These are phyloP conservation scores for Lagenaria siceraria DNA, from an alignment of 306 rosid genomes.

Conservation along the genomic window DNA sequence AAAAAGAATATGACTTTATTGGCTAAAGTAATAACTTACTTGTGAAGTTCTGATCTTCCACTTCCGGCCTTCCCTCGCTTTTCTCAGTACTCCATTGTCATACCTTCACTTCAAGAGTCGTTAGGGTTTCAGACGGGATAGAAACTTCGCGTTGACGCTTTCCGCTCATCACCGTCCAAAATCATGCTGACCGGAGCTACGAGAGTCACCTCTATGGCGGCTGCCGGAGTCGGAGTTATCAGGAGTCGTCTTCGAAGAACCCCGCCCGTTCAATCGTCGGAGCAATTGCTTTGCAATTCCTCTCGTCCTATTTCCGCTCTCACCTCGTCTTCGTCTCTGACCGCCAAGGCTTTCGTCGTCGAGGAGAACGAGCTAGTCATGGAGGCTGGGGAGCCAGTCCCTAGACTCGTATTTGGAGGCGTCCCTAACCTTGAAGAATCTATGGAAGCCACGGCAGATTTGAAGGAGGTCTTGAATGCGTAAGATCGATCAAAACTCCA, in stretches of 20 bases:
- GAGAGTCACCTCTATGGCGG: constrained; percentile 38
- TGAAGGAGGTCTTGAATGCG: constrained; percentile 66
- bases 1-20: too few relatives aligned
- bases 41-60: not conserved
- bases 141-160: not conserved
- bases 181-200: constrained; percentile 16
- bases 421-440: constrained; percentile 50
- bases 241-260: constrained; percentile 17
- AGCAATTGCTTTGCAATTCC: constrained; percentile 22
- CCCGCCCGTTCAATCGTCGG: constrained; percentile 7
- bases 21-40: too few relatives aligned
- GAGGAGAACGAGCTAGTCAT: constrained; percentile 26
- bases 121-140: not conserved
- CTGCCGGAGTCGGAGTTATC: constrained; percentile 29
- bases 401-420: constrained; percentile 52
- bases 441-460: constrained; percentile 42
- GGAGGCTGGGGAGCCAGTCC: constrained; percentile 38
- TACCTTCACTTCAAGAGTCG: not conserved
- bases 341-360: constrained; percentile 13
- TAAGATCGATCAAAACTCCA: constrained; percentile 5
- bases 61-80: not conserved
- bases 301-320: constrained; percentile 18
- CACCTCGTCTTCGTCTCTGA: constrained; percentile 14
- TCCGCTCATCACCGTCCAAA: not conserved
- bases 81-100: not conserved